Base-by-base conservation (phyloP, 352 stramenopile genomes). In the Pythium biforme region DNA sequence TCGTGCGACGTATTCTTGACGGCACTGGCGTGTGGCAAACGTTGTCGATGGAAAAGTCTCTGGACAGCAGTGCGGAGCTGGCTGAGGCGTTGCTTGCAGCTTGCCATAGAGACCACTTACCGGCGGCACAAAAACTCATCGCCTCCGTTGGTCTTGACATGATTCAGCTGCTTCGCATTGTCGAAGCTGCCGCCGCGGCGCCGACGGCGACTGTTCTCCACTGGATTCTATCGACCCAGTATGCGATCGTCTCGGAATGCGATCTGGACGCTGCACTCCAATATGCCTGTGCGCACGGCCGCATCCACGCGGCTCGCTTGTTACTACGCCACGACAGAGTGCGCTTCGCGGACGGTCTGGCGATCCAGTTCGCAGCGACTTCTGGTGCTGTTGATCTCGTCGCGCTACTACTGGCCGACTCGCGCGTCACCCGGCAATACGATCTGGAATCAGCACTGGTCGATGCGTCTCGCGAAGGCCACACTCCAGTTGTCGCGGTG, bases 241-340 rank as follows among this genome's bases (percentile, higher is more conserved):
- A 29, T 11, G 40, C 17, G 0, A 31, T 39, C 17, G 10, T 46
- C 15, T 47, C 20, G 0, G 3, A 27, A 12, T 71, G 59, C 25
- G 64, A 71, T 15, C 2, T 66, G 2, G 64, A 71, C 17, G 64
- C 64, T 6, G 64, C 65, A 7, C 59, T 72, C 12, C 58, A 68
- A n/a, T 67, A 72, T 40, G 65, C 65, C 29, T 72, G 65, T 43
- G 58, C 59, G 1, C 52, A 72, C 25, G 65, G 65, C 15, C 65
- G 59, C 1, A 17, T 37, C 3, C 25, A 40, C 8, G 33, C 59
- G 17, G 59, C 48, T 9, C n/a, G 47, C 1, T 20, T 72, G 15
- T 26, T 72, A 1, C 26, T 72, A 15, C 15, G 0, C 11, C 39
- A 61, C 3, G 7, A 25, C 14, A 3, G 9, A 2, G 53, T 62